These are phyloP conservation scores for Linum tenue DNA, from an alignment of 345 rosid genomes.

Conservation along the genomic window DNA sequence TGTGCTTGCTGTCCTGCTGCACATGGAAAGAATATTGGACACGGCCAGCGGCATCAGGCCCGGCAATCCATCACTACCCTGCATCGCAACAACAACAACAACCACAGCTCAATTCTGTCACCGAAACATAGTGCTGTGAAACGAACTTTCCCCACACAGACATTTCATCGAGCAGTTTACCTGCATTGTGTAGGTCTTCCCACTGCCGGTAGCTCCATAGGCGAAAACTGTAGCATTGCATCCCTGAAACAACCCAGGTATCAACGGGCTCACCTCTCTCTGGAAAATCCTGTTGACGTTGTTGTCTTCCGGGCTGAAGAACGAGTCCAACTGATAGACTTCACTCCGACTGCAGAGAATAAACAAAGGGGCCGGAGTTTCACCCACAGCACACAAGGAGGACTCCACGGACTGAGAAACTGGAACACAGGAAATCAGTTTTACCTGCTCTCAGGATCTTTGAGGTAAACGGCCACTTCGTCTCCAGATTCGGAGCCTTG, in stretches of 20 bases:
- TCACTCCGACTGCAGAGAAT: slow-evolving; percentile 49
- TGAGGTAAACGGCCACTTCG: slow-evolving; percentile 58
- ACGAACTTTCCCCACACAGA: neutral
- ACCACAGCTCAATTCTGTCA: neutral
- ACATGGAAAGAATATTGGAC: slow-evolving; percentile 49
- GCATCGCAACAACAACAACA: slow-evolving; percentile 5
- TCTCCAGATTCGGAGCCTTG: slow-evolving; percentile 19
- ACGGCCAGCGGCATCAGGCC: slow-evolving; percentile 73
- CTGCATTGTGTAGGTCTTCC: slow-evolving; percentile 95
- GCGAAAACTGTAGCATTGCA: slow-evolving; percentile 76
- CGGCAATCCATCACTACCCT: slow-evolving; percentile 56
- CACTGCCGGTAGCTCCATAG: slow-evolving; percentile 94
- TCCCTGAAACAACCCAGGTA: slow-evolving; percentile 55
- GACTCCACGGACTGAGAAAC: neutral
- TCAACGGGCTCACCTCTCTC: slow-evolving; percentile 60
- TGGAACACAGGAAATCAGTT: neutral
- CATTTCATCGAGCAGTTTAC: slow-evolving; percentile 19
- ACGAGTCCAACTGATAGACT: slow-evolving; percentile 66
- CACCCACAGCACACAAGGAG: slow-evolving; percentile 7
- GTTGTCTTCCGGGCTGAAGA: slow-evolving; percentile 59
- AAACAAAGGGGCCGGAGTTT: neutral
- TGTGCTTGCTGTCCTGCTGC: slow-evolving; percentile 36
- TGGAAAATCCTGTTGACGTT: slow-evolving; percentile 55
- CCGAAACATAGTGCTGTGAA: neutral
- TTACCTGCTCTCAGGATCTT: slow-evolving; percentile 66